These are phyloP conservation scores for Endoconidiophora polonica DNA, from an alignment of 2,329 filamentous ascomycete genomes.

Conservation along the genomic window DNA sequence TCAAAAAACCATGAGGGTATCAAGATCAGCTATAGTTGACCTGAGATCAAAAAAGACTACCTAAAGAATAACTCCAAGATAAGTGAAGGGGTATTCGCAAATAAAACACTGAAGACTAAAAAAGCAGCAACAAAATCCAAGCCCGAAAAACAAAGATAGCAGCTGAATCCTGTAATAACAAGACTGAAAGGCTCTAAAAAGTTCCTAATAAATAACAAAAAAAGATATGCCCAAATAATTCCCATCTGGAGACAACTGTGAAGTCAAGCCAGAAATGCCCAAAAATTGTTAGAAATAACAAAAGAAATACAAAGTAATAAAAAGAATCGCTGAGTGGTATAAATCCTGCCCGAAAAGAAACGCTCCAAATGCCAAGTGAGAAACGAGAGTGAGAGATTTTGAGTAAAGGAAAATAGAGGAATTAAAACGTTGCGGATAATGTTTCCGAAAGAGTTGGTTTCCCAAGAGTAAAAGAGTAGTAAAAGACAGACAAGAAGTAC, in stretches of 20 bases:
- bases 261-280: background rate
- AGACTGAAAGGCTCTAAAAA: background rate
- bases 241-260: background rate
- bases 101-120: slow-evolving; percentile 5
- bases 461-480: background rate
- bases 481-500: slow-evolving; percentile 5
- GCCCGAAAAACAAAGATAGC: no score
- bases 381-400: background rate
- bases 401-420: background rate
- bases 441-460: background rate
- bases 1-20: slow-evolving; percentile 7
- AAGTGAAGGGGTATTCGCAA: slow-evolving; percentile 5
- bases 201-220: background rate
- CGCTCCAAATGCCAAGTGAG: slow-evolving; percentile 3
- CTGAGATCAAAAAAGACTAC: slow-evolving; percentile 5
- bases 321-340: background rate
- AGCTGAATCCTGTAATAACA: background rate
- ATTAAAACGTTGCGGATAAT: background rate
- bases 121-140: background rate
- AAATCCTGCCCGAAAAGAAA: slow-evolving; percentile 1
- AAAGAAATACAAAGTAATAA: background rate
- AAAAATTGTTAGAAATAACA: background rate
- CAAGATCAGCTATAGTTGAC: slow-evolving; percentile 4
- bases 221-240: slow-evolving; percentile 1
- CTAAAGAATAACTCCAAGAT: slow-evolving; percentile 2